Evolutionary conservation across 31 red algal species (phyloP).

Genomic region (Asparagopsis taxiformis): DNA sequence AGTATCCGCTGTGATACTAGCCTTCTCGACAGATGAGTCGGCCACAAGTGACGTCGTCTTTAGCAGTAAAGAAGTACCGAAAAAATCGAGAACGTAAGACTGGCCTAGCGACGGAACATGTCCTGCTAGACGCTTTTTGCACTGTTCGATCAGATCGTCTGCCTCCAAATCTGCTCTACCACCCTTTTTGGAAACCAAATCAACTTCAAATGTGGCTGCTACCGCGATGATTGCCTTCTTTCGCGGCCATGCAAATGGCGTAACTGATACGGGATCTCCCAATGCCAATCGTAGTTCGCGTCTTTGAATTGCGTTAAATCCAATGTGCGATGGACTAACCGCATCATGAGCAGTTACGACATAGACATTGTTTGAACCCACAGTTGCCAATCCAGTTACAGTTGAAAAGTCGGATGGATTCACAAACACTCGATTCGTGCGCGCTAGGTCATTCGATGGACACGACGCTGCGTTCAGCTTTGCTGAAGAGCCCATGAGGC

Average conservation of each 20-base stretch:
- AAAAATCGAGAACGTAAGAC: conserved; percentile 80
- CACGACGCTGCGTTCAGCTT: conserved; percentile 60
- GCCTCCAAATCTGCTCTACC: conserved; percentile 43
- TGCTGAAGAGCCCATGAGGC: no score
- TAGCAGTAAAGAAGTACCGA: conserved; percentile 61
- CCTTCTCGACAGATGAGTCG: conserved; percentile 48
- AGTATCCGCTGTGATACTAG: conserved; percentile 31
- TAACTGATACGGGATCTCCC: conserved; percentile 70
- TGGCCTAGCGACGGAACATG: conserved; percentile 64
- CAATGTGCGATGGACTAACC: conserved; percentile 53
- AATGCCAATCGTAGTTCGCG: conserved; percentile 88
- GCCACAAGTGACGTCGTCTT: conserved; percentile 51
- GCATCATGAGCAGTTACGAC: conserved; percentile 18
- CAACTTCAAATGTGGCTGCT: conserved; percentile 90
- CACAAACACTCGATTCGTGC: conserved; percentile 70
- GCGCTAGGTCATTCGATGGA: conserved; percentile 77
- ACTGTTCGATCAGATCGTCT: conserved; percentile 57
- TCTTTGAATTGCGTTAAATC: conserved; percentile 91
- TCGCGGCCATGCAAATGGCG: conserved; percentile 63
- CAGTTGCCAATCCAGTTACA: conserved; percentile 16
- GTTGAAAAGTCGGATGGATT: conserved; percentile 59
- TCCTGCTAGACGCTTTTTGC: conserved; percentile 27
- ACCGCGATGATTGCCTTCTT: conserved; percentile 36
- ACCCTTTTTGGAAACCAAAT: conserved; percentile 56
- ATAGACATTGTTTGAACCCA: conserved; percentile 65